A percentile compares a stretch with the other conserved stretches of the same genome.
These are phyloP conservation scores for Mortierella alpina DNA, from an alignment of 192 early-diverging fungal genomes.

Conservation along the genomic window DNA sequence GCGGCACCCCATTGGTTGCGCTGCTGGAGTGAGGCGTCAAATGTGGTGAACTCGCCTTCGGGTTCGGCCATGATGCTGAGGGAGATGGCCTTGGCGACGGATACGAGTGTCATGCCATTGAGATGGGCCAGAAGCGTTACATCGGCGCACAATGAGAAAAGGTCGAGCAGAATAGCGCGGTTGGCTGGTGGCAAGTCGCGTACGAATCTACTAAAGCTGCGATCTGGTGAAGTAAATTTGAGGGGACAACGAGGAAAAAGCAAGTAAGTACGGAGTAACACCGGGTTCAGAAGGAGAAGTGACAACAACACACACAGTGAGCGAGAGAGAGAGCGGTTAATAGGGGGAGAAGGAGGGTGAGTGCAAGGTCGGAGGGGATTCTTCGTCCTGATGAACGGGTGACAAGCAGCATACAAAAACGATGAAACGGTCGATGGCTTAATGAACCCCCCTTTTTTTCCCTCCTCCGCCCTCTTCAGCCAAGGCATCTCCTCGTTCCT, in stretches of 20 bases:
- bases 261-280: background rate
- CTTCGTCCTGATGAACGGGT: no score
- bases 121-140: constrained; percentile 44
- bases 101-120: constrained; percentile 44
- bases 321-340: no score
- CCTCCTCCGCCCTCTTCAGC: no score
- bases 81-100: constrained; percentile 52
- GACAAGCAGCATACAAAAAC: no score
- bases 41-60: constrained; percentile 39
- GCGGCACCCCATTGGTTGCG: constrained; percentile 49
- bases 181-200: constrained; percentile 39
- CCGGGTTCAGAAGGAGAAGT: background rate
- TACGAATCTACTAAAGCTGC: constrained; percentile 38
- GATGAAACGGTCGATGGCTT: no score
- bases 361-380: no score
- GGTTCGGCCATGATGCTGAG: constrained; percentile 50
- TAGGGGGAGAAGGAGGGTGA: no score
- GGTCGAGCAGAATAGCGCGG: constrained; percentile 40
- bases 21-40: constrained; percentile 43
- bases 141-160: constrained; percentile 52
- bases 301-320: background rate
- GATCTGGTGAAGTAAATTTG: constrained; percentile 11
- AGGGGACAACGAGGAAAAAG: background rate
- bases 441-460: background rate
- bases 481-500: no score